phyloP scores from a whole-genome alignment of 495 filamentous ascomycete species.

The Lineolata rhizophorae region DNA sequence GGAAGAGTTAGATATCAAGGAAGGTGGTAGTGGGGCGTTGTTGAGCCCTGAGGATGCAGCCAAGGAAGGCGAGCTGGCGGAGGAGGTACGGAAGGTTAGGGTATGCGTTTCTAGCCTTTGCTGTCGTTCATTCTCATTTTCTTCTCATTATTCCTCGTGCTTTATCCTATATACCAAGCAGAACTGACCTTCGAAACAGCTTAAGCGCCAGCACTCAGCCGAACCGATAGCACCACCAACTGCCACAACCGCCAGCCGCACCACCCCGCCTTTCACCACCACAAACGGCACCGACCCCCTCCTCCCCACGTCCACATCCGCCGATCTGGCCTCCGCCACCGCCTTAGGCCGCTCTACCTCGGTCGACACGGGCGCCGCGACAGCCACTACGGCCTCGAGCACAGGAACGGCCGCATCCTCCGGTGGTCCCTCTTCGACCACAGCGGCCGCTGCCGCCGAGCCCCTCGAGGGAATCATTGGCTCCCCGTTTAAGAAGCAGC shows the following conservation, averaged over 20 bases:
- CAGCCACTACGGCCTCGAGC: no score
- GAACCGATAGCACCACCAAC: conserved; percentile 34
- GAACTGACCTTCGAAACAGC: no score
- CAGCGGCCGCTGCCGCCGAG: conserved; percentile 16
- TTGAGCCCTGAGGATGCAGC: conserved; percentile 61
- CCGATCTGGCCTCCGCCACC: background rate
- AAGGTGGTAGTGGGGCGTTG: no score
- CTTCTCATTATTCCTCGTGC: no score
- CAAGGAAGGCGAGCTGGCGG: conserved; percentile 66
- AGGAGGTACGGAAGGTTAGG: conserved; percentile 80
- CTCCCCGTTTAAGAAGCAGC: conserved; percentile 67
- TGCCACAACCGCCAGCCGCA: conserved; percentile 25
- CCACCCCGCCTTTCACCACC: conserved; percentile 16
- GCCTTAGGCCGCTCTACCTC: background rate
- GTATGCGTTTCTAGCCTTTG: conserved; percentile 28
- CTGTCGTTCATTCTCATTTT: background rate
- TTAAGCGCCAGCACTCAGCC: conserved; percentile 85
- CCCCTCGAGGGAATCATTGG: conserved; percentile 34
- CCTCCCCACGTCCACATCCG: background rate
- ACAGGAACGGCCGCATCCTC: background rate
- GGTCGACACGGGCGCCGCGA: no score
- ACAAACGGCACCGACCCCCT: conserved; percentile 8
- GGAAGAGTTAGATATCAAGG: no score
- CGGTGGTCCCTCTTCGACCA: background rate
- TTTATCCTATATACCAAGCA: no score